Evolutionary conservation across 108 stramenopile genomes (phyloP).

Genomic region (Fistulifera solaris): DNA sequence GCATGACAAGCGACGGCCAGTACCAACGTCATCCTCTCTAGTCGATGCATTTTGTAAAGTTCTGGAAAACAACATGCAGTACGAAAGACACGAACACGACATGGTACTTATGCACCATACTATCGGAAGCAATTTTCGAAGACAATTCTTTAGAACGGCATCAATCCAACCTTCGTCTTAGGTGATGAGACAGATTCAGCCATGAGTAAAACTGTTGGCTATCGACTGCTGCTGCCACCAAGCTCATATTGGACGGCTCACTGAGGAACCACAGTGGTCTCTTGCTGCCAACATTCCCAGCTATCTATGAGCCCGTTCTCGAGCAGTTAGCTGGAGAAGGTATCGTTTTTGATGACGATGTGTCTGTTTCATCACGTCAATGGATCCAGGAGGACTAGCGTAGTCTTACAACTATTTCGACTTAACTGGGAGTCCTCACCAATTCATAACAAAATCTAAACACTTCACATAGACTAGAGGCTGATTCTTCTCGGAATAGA

Average conservation of each 20-base stretch:
- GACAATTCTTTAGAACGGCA: constrained; percentile 45
- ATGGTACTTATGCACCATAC: constrained; percentile 69
- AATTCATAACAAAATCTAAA: too few relatives aligned
- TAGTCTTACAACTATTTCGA: too few relatives aligned
- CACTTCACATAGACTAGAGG: too few relatives aligned
- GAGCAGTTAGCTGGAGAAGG: constrained; percentile 18
- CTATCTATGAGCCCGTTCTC: constrained; percentile 24
- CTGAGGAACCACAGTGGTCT: constrained; percentile 12
- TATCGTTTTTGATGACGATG: constrained; percentile 24
- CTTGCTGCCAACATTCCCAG: constrained; percentile 15
- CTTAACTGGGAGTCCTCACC: too few relatives aligned
- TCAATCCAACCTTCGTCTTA: constrained; percentile 38
- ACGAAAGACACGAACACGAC: constrained; percentile 40
- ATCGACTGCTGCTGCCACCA: constrained; percentile 50
- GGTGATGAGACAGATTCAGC: constrained; percentile 53
- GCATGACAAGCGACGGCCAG: constrained; percentile 23
- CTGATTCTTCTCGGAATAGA: too few relatives aligned
- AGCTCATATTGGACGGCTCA: constrained; percentile 42
- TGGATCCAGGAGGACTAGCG: too few relatives aligned
- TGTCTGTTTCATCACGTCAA: not conserved
- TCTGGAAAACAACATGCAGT: constrained; percentile 36
- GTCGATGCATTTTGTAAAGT: constrained; percentile 47
- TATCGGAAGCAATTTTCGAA: constrained; percentile 41
- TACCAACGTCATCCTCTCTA: constrained; percentile 10
- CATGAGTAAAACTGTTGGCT: constrained; percentile 74